phyloP scores from a whole-genome alignment of 331 rosid species.

The Telfairia occidentalis region DNA sequence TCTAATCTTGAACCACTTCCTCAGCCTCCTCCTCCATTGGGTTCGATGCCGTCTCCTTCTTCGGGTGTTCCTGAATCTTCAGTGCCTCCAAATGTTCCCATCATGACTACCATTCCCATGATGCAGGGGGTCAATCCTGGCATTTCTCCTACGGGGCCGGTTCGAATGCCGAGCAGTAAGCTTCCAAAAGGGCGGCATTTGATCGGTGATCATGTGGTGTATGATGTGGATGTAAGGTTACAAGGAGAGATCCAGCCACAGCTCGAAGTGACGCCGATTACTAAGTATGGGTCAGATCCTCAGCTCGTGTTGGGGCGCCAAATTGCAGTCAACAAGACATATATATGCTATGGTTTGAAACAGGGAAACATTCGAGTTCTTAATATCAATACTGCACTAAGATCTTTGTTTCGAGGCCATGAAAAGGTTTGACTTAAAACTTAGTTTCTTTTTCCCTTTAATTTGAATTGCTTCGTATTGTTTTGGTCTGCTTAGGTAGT shows the following conservation, averaged over 20 bases:
- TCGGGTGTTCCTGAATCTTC: conserved; percentile 15
- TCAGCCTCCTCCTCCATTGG: conserved; percentile 14
- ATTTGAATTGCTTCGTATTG: not conserved
- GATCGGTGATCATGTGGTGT: conserved; percentile 54
- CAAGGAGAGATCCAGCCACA: conserved; percentile 88
- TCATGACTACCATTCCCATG: conserved; percentile 17
- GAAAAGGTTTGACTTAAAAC: conserved; percentile 41
- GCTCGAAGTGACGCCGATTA: conserved; percentile 90
- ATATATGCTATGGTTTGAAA: conserved; percentile 88
- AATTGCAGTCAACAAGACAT: conserved; percentile 86
- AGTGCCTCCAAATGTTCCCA: not conserved
- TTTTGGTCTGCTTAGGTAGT: not conserved
- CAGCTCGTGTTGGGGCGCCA: conserved; percentile 85
- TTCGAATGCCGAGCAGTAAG: conserved; percentile 65
- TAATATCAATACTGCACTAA: conserved; percentile 71
- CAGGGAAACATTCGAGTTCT: conserved; percentile 87
- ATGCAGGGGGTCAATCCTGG: conserved; percentile 26
- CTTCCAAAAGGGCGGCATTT: conserved; percentile 76
- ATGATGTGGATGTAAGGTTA: conserved; percentile 65
- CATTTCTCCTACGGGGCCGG: conserved; percentile 35
- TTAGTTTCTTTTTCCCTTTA: conserved; percentile 7
- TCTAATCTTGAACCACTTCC: conserved; percentile 33
- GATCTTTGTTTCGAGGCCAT: conserved; percentile 84
- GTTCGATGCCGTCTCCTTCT: conserved; percentile 11
- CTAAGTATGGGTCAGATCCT: conserved; percentile 90